A percentile compares a stretch with the other conserved stretches of the same genome.
Conservation (phyloP, 106 monocot species). For the Dioscorea alata region DNA sequence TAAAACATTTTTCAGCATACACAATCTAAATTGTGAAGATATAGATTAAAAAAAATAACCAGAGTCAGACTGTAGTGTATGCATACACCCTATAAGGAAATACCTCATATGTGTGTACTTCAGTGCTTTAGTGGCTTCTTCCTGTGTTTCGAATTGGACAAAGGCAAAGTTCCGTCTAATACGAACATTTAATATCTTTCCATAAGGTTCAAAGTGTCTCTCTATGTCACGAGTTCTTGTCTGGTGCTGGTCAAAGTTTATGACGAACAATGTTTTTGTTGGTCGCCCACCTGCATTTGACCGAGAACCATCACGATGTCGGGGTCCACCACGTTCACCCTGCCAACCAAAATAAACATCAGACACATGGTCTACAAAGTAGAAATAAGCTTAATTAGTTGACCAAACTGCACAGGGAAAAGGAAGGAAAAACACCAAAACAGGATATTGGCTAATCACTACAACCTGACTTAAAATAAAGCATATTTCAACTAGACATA, state of each 20-base stretch:
- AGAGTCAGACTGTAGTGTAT: background rate
- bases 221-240: constrained; percentile 69
- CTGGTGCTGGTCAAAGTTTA: constrained; percentile 64
- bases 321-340: constrained; percentile 64
- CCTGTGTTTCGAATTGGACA: constrained; percentile 80
- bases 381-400: no score
- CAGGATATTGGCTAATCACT: no score
- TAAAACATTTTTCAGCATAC: background rate
- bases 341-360: constrained; percentile 17
- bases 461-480: no score
- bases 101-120: constrained; percentile 68
- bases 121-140: constrained; percentile 72
- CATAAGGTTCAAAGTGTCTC: constrained; percentile 75
- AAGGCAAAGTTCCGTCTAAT: constrained; percentile 83
- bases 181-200: constrained; percentile 62
- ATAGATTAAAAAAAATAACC: background rate
- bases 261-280: constrained; percentile 73
- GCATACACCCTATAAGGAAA: background rate
- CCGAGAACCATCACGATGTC: constrained; percentile 50
- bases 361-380: no score
- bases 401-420: no score
- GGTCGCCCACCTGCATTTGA: constrained; percentile 37
- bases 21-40: background rate
- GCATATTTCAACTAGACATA: no score
- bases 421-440: no score